Evolutionary conservation across 2,329 filamentous ascomycete species (phyloP).

Genomic region (Trichoderma sp.): DNA sequence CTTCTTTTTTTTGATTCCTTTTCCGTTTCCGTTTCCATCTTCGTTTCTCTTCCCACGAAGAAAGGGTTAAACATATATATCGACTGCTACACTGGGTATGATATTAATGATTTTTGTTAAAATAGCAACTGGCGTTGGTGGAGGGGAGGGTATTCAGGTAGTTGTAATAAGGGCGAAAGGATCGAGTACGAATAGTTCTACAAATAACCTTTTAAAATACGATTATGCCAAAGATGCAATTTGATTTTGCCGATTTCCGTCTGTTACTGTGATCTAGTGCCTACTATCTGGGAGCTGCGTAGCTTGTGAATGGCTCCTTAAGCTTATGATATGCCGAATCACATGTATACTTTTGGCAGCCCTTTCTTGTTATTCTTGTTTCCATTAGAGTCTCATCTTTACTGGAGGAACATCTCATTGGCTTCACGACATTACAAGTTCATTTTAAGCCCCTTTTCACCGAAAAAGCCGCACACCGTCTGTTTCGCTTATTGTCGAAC

Average conservation of each 20-base stretch:
- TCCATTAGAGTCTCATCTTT: neutral
- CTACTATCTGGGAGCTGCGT: neutral
- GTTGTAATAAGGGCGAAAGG: conserved; percentile 15
- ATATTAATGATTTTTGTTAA: conserved; percentile 6
- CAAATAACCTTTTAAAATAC: neutral
- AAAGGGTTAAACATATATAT: neutral
- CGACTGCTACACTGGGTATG: conserved; percentile 5
- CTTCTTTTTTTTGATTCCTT: neutral
- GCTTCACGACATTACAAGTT: neutral
- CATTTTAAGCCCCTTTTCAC: neutral
- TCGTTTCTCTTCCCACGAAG: neutral
- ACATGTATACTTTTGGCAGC: neutral
- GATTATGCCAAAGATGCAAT: neutral
- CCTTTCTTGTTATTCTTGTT: neutral
- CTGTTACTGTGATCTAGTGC: neutral
- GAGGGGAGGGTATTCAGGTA: neutral
- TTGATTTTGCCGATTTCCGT: neutral
- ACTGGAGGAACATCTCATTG: neutral
- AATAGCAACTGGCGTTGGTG: conserved; percentile 17
- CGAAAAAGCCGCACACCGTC: neutral
- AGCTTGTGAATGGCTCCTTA: neutral
- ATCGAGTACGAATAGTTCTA: neutral
- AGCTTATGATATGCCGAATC: neutral
- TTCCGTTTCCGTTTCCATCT: no score
- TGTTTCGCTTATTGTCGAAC: neutral